phyloP scores from a whole-genome alignment of 495 filamentous ascomycete genomes.

The Podospora conica region DNA sequence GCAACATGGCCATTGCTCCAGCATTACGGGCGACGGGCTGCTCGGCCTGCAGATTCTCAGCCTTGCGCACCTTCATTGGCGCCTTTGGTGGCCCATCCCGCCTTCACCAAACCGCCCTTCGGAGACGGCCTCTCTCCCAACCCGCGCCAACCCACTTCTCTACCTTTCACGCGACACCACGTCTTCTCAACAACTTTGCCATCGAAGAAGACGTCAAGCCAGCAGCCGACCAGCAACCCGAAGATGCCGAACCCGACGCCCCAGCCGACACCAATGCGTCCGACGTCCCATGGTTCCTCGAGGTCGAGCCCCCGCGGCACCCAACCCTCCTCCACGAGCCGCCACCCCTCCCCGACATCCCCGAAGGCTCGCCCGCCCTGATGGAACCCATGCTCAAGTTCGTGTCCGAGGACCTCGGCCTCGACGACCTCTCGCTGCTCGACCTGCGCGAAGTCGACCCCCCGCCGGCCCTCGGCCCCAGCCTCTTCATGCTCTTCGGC shows the following conservation, averaged over 20 bases:
- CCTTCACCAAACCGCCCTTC: background rate
- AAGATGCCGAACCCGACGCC: background rate
- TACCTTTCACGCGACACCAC: constrained; percentile 19
- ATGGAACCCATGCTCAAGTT: constrained; percentile 69
- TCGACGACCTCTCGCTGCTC: constrained; percentile 68
- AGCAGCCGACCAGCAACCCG: background rate
- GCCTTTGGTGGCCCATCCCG: constrained; percentile 11
- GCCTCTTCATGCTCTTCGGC: constrained; percentile 89
- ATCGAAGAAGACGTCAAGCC: constrained; percentile 17
- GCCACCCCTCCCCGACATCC: constrained; percentile 69
- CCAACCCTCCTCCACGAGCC: constrained; percentile 50
- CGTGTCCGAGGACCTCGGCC: constrained; percentile 70
- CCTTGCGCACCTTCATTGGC: constrained; percentile 21
- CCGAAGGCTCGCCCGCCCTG: constrained; percentile 64
- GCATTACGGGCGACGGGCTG: constrained; percentile 22
- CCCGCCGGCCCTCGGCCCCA: constrained; percentile 76
- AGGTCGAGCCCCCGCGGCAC: constrained; percentile 54
- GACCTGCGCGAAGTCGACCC: constrained; percentile 82
- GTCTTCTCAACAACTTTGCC: constrained; percentile 11
- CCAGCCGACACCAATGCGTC: constrained; percentile 2
- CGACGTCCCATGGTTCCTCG: constrained; percentile 76
- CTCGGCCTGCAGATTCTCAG: constrained; percentile 23
- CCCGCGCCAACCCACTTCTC: constrained; percentile 16
- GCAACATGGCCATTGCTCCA: constrained; percentile 15
- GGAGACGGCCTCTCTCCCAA: background rate